These are phyloP conservation scores for Daldinia sp. DNA, from an alignment of 2,329 filamentous ascomycete species.

Conservation along the genomic window DNA sequence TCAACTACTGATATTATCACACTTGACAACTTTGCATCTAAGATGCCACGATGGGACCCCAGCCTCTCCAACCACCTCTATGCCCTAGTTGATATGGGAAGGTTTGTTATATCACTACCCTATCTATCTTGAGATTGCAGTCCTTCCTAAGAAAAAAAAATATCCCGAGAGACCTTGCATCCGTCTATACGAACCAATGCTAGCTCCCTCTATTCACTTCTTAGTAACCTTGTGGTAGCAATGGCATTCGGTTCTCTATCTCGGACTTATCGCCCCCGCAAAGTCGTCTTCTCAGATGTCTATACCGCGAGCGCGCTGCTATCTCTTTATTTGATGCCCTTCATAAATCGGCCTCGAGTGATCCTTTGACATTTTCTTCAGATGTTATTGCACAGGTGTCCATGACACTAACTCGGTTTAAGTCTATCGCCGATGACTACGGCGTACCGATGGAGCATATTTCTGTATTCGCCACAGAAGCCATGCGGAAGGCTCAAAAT, in stretches of 20 bases:
- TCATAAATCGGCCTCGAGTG: constrained; percentile 61
- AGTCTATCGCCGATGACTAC: constrained; percentile 76
- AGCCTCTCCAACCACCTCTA: constrained; percentile 63
- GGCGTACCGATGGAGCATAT: constrained; percentile 74
- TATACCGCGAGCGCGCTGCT: constrained; percentile 81
- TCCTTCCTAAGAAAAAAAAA: constrained; percentile 7
- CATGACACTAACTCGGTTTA: constrained; percentile 76
- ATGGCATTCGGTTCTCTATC: constrained; percentile 93
- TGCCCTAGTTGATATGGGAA: constrained; percentile 71
- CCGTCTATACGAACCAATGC: not conserved
- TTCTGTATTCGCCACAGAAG: constrained; percentile 86
- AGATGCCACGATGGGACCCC: constrained; percentile 63
- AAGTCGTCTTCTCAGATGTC: constrained; percentile 78
- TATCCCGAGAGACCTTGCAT: constrained; percentile 9
- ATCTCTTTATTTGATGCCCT: constrained; percentile 91
- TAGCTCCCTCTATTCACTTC: constrained; percentile 1
- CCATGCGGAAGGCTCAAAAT: constrained; percentile 84
- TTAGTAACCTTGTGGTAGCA: constrained; percentile 64
- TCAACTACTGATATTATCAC: constrained; percentile 59
- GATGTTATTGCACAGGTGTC: constrained; percentile 75
- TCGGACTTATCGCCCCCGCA: constrained; percentile 79
- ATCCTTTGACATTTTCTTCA: constrained; percentile 58
- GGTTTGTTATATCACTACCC: constrained; percentile 55
- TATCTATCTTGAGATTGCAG: constrained; percentile 24
- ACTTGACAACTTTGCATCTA: constrained; percentile 63